These are phyloP conservation scores for Seminavis robusta DNA, from an alignment of 108 stramenopile genomes.

Conservation along the genomic window DNA sequence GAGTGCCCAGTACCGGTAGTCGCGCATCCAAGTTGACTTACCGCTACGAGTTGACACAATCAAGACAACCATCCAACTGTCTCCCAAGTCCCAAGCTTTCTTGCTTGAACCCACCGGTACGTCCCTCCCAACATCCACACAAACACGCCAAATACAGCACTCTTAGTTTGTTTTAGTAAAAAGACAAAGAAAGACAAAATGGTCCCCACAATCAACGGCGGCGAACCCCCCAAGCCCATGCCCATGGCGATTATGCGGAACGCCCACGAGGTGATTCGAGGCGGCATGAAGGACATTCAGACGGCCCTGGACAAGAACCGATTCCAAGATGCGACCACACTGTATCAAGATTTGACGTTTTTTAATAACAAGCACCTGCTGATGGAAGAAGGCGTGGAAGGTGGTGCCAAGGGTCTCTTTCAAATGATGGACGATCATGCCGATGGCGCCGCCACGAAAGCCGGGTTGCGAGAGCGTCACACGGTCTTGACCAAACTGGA, in stretches of 20 bases:
- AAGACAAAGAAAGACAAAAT: too few species aligned
- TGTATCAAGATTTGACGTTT: conserved; percentile 2
- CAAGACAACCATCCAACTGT: too few species aligned
- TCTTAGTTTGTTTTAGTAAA: too few species aligned
- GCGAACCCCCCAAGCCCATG: conserved; percentile 26
- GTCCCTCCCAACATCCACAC: too few species aligned
- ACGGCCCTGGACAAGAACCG: conserved; percentile 9
- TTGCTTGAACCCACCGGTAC: too few species aligned
- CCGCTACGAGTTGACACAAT: too few species aligned
- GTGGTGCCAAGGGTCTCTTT: conserved; percentile 12
- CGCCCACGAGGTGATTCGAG: conserved; percentile 35
- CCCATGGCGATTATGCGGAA: conserved; percentile 37
- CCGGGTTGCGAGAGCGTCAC: conserved; percentile 8
- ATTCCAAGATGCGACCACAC: conserved; percentile 5
- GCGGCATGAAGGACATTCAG: conserved; percentile 9
- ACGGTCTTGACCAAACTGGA: conserved; percentile 3
- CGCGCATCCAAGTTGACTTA: too few species aligned
- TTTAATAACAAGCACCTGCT: conserved; percentile 10
- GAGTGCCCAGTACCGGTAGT: too few species aligned
- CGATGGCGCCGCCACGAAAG: conserved; percentile 14
- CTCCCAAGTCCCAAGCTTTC: too few species aligned
- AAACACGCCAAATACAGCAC: too few species aligned
- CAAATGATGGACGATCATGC: conserved; percentile 6
- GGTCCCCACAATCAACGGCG: too few species aligned
- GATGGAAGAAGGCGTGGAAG: conserved; percentile 28